Percentiles rank a stretch among this genome's conserved stretches.
These are phyloP conservation scores for Macrophomina pseudophaseolina DNA, from an alignment of 2,329 filamentous ascomycete genomes.

Conservation along the genomic window DNA sequence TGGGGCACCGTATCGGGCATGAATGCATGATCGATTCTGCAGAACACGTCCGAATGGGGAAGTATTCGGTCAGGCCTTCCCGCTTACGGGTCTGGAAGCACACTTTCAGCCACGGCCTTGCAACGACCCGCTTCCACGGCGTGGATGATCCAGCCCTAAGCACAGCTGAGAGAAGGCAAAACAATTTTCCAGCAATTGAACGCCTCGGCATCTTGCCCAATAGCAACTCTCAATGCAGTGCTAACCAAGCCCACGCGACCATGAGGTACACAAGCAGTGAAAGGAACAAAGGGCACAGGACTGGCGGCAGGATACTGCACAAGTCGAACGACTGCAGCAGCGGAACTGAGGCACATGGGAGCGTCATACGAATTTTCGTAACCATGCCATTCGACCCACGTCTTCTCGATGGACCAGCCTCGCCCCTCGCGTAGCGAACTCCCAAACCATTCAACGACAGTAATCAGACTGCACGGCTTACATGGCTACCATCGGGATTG, in stretches of 20 bases:
- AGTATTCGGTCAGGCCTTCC: not conserved
- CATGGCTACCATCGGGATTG: not conserved
- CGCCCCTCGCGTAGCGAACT: not conserved
- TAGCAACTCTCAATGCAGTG: no score
- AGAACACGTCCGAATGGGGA: not conserved
- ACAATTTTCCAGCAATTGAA: conserved; percentile 12
- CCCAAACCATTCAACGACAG: not conserved
- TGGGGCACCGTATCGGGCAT: conserved; percentile 7
- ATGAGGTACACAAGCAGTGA: not conserved
- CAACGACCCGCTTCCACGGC: not conserved
- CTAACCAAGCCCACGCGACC: no score
- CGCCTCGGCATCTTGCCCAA: not conserved
- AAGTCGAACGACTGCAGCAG: not conserved
- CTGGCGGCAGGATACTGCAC: not conserved
- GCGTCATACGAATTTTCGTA: not conserved
- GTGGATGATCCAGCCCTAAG: not conserved
- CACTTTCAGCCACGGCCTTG: not conserved
- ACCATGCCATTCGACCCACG: conserved; percentile 4
- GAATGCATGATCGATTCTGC: conserved; percentile 7
- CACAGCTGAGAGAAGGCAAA: not conserved
- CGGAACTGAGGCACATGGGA: not conserved
- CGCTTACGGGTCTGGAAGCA: not conserved
- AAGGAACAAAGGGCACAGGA: no score
- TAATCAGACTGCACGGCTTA: not conserved
- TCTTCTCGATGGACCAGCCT: not conserved